Evolutionary conservation across 2,329 filamentous ascomycete genomes (phyloP), one percentile per base, ranked within the genome.

Genomic region (Canariomyces notabilis): DNA sequence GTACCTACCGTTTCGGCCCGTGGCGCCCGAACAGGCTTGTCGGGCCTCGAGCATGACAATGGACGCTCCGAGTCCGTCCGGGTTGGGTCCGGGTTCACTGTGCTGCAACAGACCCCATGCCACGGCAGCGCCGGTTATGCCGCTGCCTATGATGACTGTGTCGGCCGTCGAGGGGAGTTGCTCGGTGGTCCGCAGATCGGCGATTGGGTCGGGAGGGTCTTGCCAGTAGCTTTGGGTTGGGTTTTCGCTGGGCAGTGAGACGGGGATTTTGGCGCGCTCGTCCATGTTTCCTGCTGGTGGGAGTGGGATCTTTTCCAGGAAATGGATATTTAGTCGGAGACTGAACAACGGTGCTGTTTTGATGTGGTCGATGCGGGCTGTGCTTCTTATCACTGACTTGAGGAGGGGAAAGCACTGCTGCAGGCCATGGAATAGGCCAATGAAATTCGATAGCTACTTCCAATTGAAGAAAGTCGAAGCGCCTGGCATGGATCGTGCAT

Each of bases 21-120:
- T 85, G 2, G 81, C 82, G 41, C 81, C 81, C 62, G 79, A 85
- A 54, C 79, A 83, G 6, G 79, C 76, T 59, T 83, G 77, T 49
- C 82, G 68, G 9, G 82, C 81, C 61, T 86, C 82, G 5, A 85
- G 65, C 70, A 85, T 75, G 2, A 85, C 70, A 3, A 84, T 33
- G 37, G 12, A n/a, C 6, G n/a, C n/a, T n/a, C n/a, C n/a, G n/a
- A n/a, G n/a, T n/a, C n/a, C n/a, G n/a, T 40, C 43, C 2, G 38
- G 34, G 6, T 19, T 18, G 26, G 4, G 26, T n/a, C n/a, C n/a
- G n/a, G n/a, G n/a, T n/a, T n/a, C n/a, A 5, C 14, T 9, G n/a
- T 41, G 22, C 18, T 52, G 47, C 14, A 67, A 69, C 53, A 82
- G 65, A 52, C 74, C 74, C 59, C 75, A 76, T 8, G 79, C 80